A percentile compares a stretch with the other conserved stretches of the same genome.
phyloP scores from a whole-genome alignment of 306 rosid genomes.

The Medicago arabica region DNA sequence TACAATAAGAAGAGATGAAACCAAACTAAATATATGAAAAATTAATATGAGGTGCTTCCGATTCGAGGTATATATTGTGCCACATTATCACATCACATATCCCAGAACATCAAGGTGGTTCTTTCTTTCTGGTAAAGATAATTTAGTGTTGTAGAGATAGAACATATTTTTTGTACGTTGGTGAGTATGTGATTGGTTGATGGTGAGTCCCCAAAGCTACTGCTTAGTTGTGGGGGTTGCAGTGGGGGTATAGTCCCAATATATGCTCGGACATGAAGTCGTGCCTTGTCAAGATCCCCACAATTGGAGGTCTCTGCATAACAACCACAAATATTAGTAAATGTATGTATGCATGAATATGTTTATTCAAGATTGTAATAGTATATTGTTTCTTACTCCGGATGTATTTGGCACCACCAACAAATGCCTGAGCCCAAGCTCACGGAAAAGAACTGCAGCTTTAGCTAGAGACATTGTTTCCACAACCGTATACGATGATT shows the following conservation, averaged over 20 bases:
- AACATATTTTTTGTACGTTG: neutral
- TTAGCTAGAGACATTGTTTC: constrained; percentile 79
- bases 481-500: constrained; percentile 69
- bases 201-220: neutral
- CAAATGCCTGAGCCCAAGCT: constrained; percentile 77
- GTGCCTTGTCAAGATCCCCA: constrained; percentile 74
- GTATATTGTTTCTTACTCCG: constrained; percentile 50
- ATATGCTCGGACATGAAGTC: constrained; percentile 76
- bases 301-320: constrained; percentile 76
- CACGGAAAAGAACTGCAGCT: constrained; percentile 72
- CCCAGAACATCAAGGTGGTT: neutral
- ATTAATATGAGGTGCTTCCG: too few species aligned
- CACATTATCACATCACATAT: neutral
- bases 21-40: too few species aligned
- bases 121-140: too few species aligned
- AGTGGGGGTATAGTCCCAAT: constrained; percentile 66
- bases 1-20: too few species aligned
- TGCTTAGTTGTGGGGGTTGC: constrained; percentile 33
- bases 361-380: too few species aligned
- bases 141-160: neutral
- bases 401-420: constrained; percentile 68
- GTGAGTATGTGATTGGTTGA: neutral
- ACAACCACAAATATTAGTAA: constrained; percentile 1
- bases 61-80: too few species aligned
- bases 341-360: neutral